Percentiles rank a stretch among this genome's conserved stretches.
phyloP scores from a whole-genome alignment of 768 basidiomycete species.

The Sporobolomyces roseus region DNA sequence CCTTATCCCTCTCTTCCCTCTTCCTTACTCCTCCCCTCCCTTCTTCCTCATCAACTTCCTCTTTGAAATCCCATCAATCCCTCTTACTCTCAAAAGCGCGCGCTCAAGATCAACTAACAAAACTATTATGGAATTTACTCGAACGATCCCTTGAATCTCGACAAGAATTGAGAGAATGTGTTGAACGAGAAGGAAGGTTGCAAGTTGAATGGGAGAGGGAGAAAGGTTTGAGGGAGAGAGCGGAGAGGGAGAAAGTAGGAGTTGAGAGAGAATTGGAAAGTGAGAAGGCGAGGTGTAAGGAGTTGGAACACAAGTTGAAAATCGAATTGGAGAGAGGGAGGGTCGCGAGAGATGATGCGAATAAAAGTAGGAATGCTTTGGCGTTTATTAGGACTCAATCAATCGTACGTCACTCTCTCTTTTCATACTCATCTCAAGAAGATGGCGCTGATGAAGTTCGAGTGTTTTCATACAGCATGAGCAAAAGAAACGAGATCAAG shows the following conservation, averaged over 20 bases:
- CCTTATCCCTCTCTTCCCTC: neutral
- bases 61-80: neutral
- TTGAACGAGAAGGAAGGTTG: neutral
- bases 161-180: neutral
- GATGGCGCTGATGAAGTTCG: too few species aligned
- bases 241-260: neutral
- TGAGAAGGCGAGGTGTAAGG: conserved; percentile 10
- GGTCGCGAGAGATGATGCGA: neutral
- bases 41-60: neutral
- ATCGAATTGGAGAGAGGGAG: conserved; percentile 1
- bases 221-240: neutral
- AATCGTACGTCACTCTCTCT: neutral
- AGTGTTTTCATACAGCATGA: neutral
- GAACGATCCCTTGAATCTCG: neutral
- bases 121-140: conserved; percentile 14
- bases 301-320: neutral
- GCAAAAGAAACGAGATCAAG: conserved; percentile 18
- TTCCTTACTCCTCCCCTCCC: neutral
- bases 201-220: conserved; percentile 14
- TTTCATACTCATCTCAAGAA: too few species aligned
- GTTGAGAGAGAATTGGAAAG: conserved; percentile 9
- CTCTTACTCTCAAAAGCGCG: conserved; percentile 2
- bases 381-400: conserved; percentile 10
- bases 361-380: conserved; percentile 7
- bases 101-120: neutral